A percentile compares a stretch with the other conserved stretches of the same genome.
Conservation (phyloP, 352 stramenopile genomes). For the Aphanomyces euteiches region DNA sequence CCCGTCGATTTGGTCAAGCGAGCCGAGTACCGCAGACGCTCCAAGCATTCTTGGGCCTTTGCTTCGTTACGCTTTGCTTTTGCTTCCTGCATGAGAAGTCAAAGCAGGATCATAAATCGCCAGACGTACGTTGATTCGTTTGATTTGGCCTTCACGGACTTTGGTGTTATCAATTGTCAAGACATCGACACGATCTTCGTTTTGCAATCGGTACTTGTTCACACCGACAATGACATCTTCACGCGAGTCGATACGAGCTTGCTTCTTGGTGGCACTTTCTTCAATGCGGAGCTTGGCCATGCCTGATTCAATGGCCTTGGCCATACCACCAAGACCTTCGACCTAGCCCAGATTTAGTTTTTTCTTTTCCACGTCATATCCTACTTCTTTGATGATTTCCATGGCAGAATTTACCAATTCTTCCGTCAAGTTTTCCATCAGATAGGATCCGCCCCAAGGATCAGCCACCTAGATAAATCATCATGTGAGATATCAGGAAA, state of each 20-base stretch:
- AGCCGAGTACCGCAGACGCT: constrained; percentile 47
- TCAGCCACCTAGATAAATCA: constrained; percentile 57
- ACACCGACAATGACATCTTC: constrained; percentile 95
- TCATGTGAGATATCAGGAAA: background rate
- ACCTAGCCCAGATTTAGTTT: constrained; percentile 48
- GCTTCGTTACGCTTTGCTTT: constrained; percentile 83
- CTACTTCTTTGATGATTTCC: constrained; percentile 66
- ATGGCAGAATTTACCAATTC: constrained; percentile 76
- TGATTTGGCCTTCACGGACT: constrained; percentile 89
- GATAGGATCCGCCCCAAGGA: constrained; percentile 95
- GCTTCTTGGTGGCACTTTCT: constrained; percentile 94
- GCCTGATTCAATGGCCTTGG: constrained; percentile 94
- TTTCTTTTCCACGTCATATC: background rate
- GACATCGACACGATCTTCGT: constrained; percentile 88
- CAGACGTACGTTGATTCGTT: constrained; percentile 42
- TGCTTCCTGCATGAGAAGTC: constrained; percentile 53
- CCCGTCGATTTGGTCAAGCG: constrained; percentile 63
- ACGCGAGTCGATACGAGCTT: constrained; percentile 92
- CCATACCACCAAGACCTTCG: constrained; percentile 94
- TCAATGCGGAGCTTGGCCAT: constrained; percentile 97
- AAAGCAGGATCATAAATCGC: background rate
- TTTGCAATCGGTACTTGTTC: constrained; percentile 94
- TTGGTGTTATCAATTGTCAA: constrained; percentile 91
- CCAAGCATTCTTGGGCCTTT: constrained; percentile 56
- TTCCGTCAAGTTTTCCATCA: constrained; percentile 96